Evolutionary conservation across 352 stramenopile genomes (phyloP).

Genomic region (Phytophthora nicotianae): DNA sequence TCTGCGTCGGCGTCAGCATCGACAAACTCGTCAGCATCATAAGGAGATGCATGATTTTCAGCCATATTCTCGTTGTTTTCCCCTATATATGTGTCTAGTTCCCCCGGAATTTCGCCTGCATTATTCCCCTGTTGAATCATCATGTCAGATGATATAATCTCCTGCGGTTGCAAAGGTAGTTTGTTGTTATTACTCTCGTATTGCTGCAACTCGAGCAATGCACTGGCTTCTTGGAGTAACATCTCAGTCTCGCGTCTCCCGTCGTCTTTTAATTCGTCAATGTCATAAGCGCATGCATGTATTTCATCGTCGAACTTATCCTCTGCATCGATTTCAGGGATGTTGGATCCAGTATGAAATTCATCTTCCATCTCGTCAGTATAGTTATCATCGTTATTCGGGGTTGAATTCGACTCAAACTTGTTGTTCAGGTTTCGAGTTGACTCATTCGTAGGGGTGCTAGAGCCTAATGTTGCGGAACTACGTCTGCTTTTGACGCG

Average conservation of each 20-base stretch:
- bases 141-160: too few species aligned
- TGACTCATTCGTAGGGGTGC: neutral
- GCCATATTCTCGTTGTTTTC: neutral
- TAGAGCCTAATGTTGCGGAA: neutral
- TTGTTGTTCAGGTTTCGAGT: constrained; percentile 4
- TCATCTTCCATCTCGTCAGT: constrained; percentile 29
- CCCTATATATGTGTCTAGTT: neutral
- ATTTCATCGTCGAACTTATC: constrained; percentile 20
- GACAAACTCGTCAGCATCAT: constrained; percentile 30
- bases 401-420: neutral
- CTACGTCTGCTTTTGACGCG: constrained; percentile 1
- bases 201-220: constrained; percentile 37
- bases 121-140: neutral
- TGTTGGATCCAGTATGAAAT: constrained; percentile 11
- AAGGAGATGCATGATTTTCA: constrained; percentile 11
- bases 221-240: constrained; percentile 47
- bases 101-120: neutral
- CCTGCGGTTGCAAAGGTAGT: neutral
- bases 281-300: constrained; percentile 12
- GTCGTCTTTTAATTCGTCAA: constrained; percentile 30
- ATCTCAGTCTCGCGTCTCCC: constrained; percentile 40
- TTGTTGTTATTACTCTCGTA: neutral
- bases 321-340: constrained; percentile 4
- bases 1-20: constrained; percentile 18
- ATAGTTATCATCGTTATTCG: constrained; percentile 23